Percentiles rank a stretch among this genome's conserved stretches.
Evolutionary conservation across 2,329 filamentous ascomycete genomes (phyloP).

Genomic region (Periconia macrospinosa): DNA sequence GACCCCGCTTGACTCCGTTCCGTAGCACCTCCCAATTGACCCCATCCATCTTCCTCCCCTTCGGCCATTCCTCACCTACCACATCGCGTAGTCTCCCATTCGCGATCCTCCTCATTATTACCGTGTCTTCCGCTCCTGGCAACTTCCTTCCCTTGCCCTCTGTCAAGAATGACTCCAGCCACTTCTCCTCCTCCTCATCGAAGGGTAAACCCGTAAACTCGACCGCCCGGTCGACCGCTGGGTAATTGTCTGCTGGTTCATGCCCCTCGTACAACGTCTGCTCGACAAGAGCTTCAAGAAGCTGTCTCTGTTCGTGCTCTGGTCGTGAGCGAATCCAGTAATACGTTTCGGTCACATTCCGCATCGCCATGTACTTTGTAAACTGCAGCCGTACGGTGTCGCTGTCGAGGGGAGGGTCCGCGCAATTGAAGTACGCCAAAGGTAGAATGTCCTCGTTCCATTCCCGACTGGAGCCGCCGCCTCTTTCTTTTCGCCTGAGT

Average conservation of each 20-base stretch:
- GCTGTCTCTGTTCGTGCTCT: slow-evolving; percentile 60
- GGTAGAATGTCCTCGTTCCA: slow-evolving; percentile 51
- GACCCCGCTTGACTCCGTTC: slow-evolving; percentile 37
- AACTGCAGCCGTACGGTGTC: slow-evolving; percentile 65
- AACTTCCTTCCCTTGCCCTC: slow-evolving; percentile 66
- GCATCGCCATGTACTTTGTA: slow-evolving; percentile 68
- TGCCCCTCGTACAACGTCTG: slow-evolving; percentile 24
- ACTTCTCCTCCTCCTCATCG: slow-evolving; percentile 69
- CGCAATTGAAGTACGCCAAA: slow-evolving; percentile 77
- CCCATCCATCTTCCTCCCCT: slow-evolving; percentile 52
- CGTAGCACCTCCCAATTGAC: slow-evolving; percentile 55
- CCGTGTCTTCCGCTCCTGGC: slow-evolving; percentile 69
- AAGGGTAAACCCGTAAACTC: slow-evolving; percentile 76
- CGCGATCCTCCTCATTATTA: slow-evolving; percentile 73
- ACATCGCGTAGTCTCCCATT: slow-evolving; percentile 61
- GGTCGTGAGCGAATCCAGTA: slow-evolving; percentile 70
- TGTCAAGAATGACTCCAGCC: slow-evolving; percentile 71
- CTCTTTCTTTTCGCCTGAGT: slow-evolving; percentile 40
- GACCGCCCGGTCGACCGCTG: slow-evolving; percentile 59
- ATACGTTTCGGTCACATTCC: slow-evolving; percentile 72
- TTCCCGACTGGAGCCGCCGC: not conserved
- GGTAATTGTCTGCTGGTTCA: slow-evolving; percentile 19
- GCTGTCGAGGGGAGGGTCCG: slow-evolving; percentile 71
- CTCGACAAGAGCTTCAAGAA: slow-evolving; percentile 68
- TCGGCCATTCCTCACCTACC: slow-evolving; percentile 23